Percentiles rank a stretch among this genome's conserved stretches.
Conservation (phyloP, 164 flowering plant species). For the Aristolochia californica region DNA sequence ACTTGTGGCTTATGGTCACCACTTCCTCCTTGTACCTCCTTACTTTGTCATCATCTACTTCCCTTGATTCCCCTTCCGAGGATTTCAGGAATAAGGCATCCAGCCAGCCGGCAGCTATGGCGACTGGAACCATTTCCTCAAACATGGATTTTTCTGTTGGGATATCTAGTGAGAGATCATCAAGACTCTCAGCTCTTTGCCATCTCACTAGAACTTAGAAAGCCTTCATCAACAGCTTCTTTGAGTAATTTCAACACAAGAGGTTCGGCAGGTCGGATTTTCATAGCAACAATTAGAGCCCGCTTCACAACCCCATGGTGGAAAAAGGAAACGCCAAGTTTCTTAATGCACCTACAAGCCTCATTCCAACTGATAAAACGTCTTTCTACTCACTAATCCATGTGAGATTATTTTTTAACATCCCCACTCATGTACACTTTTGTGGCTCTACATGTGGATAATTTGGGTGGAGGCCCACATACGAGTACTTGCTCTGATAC, state of each 20-base stretch:
- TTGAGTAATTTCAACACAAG: conserved; percentile 56
- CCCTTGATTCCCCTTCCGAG: conserved; percentile 24
- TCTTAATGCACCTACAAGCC: conserved; percentile 88
- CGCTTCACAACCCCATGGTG: conserved; percentile 96
- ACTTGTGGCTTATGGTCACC: conserved; percentile 81
- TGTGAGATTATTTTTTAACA: too few relatives aligned
- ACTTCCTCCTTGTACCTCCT: conserved; percentile 63
- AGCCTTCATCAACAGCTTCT: conserved; percentile 86
- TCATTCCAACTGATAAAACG: too few relatives aligned
- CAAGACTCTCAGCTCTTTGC: conserved; percentile 71
- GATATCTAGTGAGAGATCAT: conserved; percentile 92
- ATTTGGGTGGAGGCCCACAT: too few relatives aligned
- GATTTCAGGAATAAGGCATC: conserved; percentile 54
- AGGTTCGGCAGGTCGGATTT: conserved; percentile 60
- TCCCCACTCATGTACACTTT: too few relatives aligned
- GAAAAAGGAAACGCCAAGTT: conserved; percentile 77
- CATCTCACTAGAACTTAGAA: conserved; percentile 94
- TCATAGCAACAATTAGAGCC: conserved; percentile 82
- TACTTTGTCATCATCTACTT: conserved; percentile 37
- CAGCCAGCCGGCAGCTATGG: conserved; percentile 84
- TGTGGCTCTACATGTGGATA: too few relatives aligned
- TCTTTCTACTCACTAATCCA: too few relatives aligned
- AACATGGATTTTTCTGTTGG: conserved; percentile 76
- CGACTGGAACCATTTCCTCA: conserved; percentile 49
- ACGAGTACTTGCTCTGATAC: too few relatives aligned